Percentiles rank a stretch among this genome's conserved stretches.
phyloP scores from a whole-genome alignment of 202 grass and related monocot species.

The Saccharum hybrid region DNA sequence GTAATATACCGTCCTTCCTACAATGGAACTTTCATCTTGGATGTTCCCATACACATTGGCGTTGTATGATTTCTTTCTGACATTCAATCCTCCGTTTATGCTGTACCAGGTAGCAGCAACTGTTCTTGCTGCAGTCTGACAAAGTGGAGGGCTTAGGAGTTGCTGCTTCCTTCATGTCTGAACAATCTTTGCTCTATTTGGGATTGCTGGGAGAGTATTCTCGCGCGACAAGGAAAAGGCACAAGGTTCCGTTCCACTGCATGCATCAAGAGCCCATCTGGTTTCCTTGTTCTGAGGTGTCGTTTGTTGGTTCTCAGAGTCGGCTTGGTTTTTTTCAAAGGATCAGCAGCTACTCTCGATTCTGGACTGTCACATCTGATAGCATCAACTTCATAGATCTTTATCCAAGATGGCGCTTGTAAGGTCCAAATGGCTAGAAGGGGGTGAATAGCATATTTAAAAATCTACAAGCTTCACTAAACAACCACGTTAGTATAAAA shows the following conservation, averaged over 20 bases:
- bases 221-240: conserved; percentile 56
- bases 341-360: not conserved
- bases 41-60: not conserved
- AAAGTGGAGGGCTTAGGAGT: conserved; percentile 55
- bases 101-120: conserved; percentile 34
- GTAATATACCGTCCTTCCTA: not conserved
- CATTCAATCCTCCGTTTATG: not conserved
- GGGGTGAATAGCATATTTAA: no score
- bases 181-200: conserved; percentile 59
- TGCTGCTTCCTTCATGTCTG: conserved; percentile 68
- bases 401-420: conserved; percentile 62
- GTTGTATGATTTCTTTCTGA: not conserved
- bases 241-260: conserved; percentile 46
- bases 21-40: not conserved
- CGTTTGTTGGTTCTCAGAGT: conserved; percentile 13
- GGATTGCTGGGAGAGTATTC: conserved; percentile 69
- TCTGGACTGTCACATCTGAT: conserved; percentile 19
- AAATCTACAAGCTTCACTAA: no score
- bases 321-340: conserved; percentile 24
- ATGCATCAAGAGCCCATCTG: conserved; percentile 50
- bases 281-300: conserved; percentile 16
- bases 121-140: conserved; percentile 46
- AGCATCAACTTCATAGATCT: conserved; percentile 28
- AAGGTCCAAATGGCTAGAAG: no score
- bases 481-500: no score